These are phyloP conservation scores for Ustilago xerochloae DNA, from an alignment of 1,284 basidiomycete species.

Conservation along the genomic window DNA sequence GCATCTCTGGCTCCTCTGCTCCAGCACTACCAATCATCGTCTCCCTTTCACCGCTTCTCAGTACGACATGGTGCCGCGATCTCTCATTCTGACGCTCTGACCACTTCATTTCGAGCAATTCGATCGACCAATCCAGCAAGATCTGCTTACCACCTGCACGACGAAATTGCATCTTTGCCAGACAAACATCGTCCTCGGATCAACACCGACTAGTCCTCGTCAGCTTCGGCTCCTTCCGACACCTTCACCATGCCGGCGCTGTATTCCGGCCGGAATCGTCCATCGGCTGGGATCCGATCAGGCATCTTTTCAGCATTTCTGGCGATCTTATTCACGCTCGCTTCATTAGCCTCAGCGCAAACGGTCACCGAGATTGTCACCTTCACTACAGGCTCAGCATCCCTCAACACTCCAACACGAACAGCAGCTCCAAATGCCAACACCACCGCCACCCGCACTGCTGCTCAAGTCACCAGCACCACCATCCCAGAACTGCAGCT, in stretches of 20 bases:
- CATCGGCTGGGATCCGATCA: conserved; percentile 12
- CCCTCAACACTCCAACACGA: conserved; percentile 36
- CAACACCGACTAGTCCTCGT: no score
- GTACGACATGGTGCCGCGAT: background rate
- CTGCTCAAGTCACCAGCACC: conserved; percentile 34
- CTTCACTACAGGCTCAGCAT: conserved; percentile 40
- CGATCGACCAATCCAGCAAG: background rate
- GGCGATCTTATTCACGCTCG: background rate
- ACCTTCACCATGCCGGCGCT: background rate
- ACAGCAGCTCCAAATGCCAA: conserved; percentile 5
- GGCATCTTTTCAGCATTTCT: background rate
- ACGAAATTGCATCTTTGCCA: no score
- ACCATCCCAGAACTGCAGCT: conserved; percentile 45
- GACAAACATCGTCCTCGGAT: background rate
- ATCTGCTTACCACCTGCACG: background rate
- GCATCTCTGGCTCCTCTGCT: no score
- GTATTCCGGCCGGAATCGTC: conserved; percentile 2
- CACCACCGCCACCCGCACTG: conserved; percentile 13
- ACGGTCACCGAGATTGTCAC: conserved; percentile 33
- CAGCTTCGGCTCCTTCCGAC: conserved; percentile 2
- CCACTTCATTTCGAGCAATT: background rate
- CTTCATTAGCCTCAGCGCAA: conserved; percentile 14
- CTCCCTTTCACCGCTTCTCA: no score
- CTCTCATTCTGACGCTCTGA: background rate
- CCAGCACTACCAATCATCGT: no score